Percentiles rank a stretch among this genome's conserved stretches.
Conservation (phyloP, 331 rosid genomes). For the Rosa hybrid region DNA sequence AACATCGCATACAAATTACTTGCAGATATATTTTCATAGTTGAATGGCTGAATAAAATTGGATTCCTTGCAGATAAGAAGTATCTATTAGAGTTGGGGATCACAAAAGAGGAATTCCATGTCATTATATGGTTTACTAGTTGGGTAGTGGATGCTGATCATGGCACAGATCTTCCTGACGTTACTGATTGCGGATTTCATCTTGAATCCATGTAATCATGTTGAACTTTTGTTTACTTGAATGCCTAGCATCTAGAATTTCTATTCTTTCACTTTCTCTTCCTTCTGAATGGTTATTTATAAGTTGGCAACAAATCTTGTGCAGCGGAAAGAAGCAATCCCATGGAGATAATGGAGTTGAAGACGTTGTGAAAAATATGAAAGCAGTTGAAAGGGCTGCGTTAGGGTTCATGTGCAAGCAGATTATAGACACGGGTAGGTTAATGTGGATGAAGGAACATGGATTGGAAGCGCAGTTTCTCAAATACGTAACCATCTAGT, state of each 20-base stretch:
- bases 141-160: slow-evolving; percentile 93
- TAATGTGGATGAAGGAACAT: slow-evolving; percentile 70
- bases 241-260: not conserved
- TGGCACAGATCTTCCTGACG: slow-evolving; percentile 55
- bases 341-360: slow-evolving; percentile 48
- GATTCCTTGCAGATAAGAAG: slow-evolving; percentile 56
- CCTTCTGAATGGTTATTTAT: not conserved
- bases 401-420: slow-evolving; percentile 94
- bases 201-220: slow-evolving; percentile 54
- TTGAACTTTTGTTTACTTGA: not conserved
- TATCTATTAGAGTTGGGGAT: slow-evolving; percentile 66
- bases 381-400: slow-evolving; percentile 66
- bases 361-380: slow-evolving; percentile 57
- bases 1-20: not conserved
- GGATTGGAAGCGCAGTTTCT: slow-evolving; percentile 69
- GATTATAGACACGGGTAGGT: slow-evolving; percentile 86
- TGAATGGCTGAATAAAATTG: slow-evolving; percentile 16
- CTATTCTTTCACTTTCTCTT: not conserved
- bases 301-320: slow-evolving; percentile 13
- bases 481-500: slow-evolving; percentile 63
- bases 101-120: slow-evolving; percentile 72
- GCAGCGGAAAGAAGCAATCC: slow-evolving; percentile 49
- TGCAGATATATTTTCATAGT: slow-evolving; percentile 19
- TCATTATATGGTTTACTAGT: slow-evolving; percentile 89
- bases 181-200: slow-evolving; percentile 31